These are phyloP conservation scores for Metarhizium anisopliae DNA, from an alignment of 2,329 filamentous ascomycete genomes.

Conservation along the genomic window DNA sequence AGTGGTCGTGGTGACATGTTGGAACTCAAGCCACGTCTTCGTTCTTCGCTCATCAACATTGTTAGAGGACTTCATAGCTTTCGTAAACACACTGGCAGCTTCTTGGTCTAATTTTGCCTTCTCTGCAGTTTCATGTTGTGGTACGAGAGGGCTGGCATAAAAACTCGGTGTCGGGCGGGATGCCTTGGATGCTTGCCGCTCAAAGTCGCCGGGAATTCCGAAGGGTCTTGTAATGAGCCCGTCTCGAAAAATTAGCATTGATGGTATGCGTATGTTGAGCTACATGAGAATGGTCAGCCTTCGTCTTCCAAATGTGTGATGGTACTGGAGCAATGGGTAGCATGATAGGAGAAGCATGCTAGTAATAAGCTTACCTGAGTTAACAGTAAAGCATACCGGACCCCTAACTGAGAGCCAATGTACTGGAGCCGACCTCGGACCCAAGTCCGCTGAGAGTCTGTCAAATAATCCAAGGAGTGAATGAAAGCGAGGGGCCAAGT, in stretches of 20 bases:
- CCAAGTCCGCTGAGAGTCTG: slow-evolving; percentile 49
- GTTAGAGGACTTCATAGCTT: slow-evolving; percentile 27
- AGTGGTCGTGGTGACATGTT: slow-evolving; percentile 10
- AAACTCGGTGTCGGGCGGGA: slow-evolving; percentile 23
- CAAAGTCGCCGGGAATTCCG: slow-evolving; percentile 32
- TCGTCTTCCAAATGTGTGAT: background rate
- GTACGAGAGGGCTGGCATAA: slow-evolving; percentile 33
- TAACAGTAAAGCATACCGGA: slow-evolving; percentile 49
- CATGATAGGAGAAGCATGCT: background rate
- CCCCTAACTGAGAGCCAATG: slow-evolving; percentile 46
- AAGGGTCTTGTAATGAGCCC: slow-evolving; percentile 37
- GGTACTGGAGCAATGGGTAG: background rate
- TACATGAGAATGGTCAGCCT: slow-evolving; percentile 16
- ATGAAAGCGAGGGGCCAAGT: slow-evolving; percentile 50
- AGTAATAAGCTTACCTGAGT: slow-evolving; percentile 34
- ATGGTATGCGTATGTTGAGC: slow-evolving; percentile 51
- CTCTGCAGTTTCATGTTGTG: slow-evolving; percentile 39
- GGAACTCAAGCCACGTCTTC: slow-evolving; percentile 26
- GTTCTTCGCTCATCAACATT: slow-evolving; percentile 29
- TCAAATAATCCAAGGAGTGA: slow-evolving; percentile 48
- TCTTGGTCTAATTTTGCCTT: slow-evolving; percentile 34
- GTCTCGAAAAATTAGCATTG: slow-evolving; percentile 51
- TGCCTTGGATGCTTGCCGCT: slow-evolving; percentile 31
- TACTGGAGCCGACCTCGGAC: slow-evolving; percentile 42
- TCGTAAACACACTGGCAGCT: slow-evolving; percentile 31